Evolutionary conservation across 2,329 filamentous ascomycete genomes (phyloP).

Genomic region (Aspergillus sergii): DNA sequence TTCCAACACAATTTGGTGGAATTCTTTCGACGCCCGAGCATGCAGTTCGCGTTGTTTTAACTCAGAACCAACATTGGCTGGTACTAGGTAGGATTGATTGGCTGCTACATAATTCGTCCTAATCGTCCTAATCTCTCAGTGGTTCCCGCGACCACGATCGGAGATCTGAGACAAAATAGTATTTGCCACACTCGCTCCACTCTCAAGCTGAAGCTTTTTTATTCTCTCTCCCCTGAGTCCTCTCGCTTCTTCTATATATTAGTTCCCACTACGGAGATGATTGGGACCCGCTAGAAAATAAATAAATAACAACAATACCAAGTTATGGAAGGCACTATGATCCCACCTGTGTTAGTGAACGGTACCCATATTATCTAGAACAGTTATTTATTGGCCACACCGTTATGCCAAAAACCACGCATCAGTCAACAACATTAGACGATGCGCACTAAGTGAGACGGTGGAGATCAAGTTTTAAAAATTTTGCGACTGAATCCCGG

Average conservation of each 20-base stretch:
- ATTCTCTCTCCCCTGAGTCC: too few relatives aligned
- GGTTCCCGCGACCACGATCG: neutral
- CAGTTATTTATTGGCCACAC: neutral
- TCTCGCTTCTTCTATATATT: neutral
- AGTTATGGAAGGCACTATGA: neutral
- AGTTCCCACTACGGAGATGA: neutral
- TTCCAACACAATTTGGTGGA: neutral
- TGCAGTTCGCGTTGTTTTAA: neutral
- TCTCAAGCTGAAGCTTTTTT: neutral
- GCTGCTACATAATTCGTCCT: neutral
- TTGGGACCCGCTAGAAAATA: neutral
- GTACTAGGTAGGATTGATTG: neutral
- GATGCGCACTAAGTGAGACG: neutral
- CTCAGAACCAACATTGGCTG: neutral
- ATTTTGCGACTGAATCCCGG: neutral
- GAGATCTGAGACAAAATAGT: neutral
- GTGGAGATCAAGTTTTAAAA: neutral
- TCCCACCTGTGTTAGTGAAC: neutral
- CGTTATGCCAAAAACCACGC: neutral
- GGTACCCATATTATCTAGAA: neutral
- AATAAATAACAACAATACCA: neutral
- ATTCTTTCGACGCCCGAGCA: neutral
- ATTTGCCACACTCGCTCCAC: constrained; percentile 1
- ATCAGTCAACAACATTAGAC: neutral
- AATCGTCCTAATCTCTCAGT: neutral